Conservation (phyloP, 2,329 filamentous ascomycete species). For the Diaporthe citri region DNA sequence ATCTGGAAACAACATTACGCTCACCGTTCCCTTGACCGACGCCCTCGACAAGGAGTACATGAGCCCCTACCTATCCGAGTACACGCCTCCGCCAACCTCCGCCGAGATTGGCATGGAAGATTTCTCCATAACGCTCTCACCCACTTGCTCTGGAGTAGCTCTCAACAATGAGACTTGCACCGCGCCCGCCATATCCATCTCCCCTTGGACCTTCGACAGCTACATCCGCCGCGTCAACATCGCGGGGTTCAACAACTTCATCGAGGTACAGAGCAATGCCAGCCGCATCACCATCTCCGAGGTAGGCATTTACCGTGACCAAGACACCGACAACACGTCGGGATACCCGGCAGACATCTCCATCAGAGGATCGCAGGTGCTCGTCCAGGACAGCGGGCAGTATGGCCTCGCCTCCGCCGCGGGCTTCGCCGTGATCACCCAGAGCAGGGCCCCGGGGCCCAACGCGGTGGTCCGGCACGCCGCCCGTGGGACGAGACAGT, state of each 20-base stretch:
- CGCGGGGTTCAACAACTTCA: not conserved
- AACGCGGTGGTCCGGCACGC: not conserved
- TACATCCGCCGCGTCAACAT: not conserved
- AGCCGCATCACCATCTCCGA: not conserved
- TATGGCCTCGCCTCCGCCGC: not conserved
- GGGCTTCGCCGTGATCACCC: not conserved
- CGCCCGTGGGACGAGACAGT: not conserved
- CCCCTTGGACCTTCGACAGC: not conserved
- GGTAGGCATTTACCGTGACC: not conserved
- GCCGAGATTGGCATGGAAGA: not conserved
- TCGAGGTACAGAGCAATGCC: not conserved
- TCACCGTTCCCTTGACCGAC: not conserved
- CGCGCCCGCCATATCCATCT: not conserved
- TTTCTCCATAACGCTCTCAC: not conserved
- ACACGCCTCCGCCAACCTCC: not conserved
- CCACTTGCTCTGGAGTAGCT: not conserved
- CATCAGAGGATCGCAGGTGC: not conserved
- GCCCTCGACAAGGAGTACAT: not conserved
- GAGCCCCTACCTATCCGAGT: not conserved
- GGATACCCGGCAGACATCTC: not conserved
- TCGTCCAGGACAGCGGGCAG: not conserved
- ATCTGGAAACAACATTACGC: not conserved
- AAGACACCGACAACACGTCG: not conserved
- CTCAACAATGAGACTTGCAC: not conserved
- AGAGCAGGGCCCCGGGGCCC: not conserved